Conservation (phyloP, 2,329 filamentous ascomycete genomes). For the Scortechinia acanthostroma region DNA sequence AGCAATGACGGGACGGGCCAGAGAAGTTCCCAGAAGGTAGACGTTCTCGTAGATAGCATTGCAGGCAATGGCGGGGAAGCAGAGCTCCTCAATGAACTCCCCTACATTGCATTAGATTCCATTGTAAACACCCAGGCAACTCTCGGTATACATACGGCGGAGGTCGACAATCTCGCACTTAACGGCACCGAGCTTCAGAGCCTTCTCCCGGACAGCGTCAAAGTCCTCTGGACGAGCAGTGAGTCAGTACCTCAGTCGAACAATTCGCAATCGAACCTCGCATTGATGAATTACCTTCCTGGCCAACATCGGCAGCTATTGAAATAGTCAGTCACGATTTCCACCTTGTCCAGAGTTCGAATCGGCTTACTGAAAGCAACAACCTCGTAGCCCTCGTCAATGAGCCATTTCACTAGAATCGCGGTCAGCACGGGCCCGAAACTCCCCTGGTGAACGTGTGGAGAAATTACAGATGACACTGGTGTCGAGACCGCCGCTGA, state of each 20-base stretch:
- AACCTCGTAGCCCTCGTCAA: neutral
- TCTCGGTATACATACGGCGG: constrained; percentile 1
- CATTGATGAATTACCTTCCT: neutral
- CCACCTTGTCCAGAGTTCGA: too few relatives aligned
- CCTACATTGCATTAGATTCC: too few relatives aligned
- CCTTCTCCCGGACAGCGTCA: constrained; percentile 1
- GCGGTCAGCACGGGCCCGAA: neutral
- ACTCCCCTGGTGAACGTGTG: neutral
- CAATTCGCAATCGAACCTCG: neutral
- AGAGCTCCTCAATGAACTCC: constrained; percentile 2
- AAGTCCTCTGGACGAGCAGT: neutral
- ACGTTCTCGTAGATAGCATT: constrained; percentile 65
- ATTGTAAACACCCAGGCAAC: too few relatives aligned
- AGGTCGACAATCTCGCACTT: neutral
- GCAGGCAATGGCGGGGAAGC: constrained; percentile 6
- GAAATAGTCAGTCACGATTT: too few relatives aligned
- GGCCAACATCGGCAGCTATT: constrained; percentile 1
- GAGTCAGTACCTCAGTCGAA: neutral
- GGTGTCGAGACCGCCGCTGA: constrained; percentile 1
- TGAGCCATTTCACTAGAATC: constrained; percentile 1
- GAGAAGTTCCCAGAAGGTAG: constrained; percentile 52
- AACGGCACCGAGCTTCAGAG: neutral
- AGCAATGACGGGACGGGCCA: constrained; percentile 67
- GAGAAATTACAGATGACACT: neutral
- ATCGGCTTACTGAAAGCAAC: neutral